Conservation (phyloP, 2,329 filamentous ascomycete species). For the Didymella keratinophila region DNA sequence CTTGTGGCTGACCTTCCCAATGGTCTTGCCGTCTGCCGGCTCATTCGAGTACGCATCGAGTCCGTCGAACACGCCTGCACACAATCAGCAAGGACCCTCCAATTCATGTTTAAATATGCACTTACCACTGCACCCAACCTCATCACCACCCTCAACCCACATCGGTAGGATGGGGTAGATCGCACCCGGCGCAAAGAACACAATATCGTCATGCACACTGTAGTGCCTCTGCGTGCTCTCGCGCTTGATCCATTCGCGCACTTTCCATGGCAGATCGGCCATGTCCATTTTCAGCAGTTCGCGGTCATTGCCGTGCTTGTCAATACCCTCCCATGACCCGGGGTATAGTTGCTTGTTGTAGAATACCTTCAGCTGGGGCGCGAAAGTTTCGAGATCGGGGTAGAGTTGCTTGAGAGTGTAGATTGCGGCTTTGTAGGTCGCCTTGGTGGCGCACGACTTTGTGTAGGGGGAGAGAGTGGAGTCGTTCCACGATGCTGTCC, state of each 20-base stretch:
- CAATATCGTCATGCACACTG: slow-evolving; percentile 54
- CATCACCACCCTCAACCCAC: slow-evolving; percentile 55
- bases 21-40: slow-evolving; percentile 39
- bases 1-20: slow-evolving; percentile 40
- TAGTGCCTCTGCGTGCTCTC: slow-evolving; percentile 53
- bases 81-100: too few species aligned
- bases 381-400: slow-evolving; percentile 40
- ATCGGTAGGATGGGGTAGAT: slow-evolving; percentile 60
- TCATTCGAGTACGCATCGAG: slow-evolving; percentile 43
- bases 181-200: slow-evolving; percentile 63
- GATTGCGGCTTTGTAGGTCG: slow-evolving; percentile 37
- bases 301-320: slow-evolving; percentile 61
- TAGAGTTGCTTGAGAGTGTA: slow-evolving; percentile 46
- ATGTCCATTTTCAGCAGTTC: slow-evolving; percentile 60
- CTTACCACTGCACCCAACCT: slow-evolving; percentile 55
- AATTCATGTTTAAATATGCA: too few species aligned
- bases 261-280: slow-evolving; percentile 53
- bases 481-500: slow-evolving; percentile 41
- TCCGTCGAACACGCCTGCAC: slow-evolving; percentile 41
- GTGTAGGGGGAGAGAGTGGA: slow-evolving; percentile 34
- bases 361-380: slow-evolving; percentile 49
- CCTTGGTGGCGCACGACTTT: slow-evolving; percentile 28
- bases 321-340: slow-evolving; percentile 61
- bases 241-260: slow-evolving; percentile 58
- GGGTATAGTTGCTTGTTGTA: slow-evolving; percentile 54